Evolutionary conservation across 345 rosid genomes (phyloP), one percentile per base, ranked within the genome.

Genomic region (Isatis tinctoria): DNA sequence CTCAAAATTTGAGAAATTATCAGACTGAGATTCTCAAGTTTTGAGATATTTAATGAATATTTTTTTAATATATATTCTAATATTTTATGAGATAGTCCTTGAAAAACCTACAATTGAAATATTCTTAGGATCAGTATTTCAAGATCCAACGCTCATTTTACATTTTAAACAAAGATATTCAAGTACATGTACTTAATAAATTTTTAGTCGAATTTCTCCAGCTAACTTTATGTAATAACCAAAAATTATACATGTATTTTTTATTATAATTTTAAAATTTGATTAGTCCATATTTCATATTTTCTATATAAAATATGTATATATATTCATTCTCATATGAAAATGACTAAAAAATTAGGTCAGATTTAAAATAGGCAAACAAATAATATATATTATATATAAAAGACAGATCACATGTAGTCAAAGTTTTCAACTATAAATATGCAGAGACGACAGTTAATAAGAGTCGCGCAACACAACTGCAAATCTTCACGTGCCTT

Each of bases 401-500:
- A 60, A 24, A 68, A 68, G 69, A 67, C 36, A 10, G 36, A 75
- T 67, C 68, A 74, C 74, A 68, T 74, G 74, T 41, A 41, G 79
- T 68, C 79, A 68, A 68, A 60, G 33, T 70, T 71, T 71, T 58
- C 52, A 65, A 45, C 73, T 77, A 77, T 77, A 71, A 77, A 71
- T 71, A 77, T 57, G 48, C 43, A 65, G 73, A 65, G 56, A 64
- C 36, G 37, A 65, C 62, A 48, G 62, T 71, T 75, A 14, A 57
- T 40, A 77, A 37, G 60, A 63, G 54, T 57, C 59, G 10, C 62
- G 48, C n/a, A 65, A 58, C 36, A 58, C 37, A 70, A 77, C 76
- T 71, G 67, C 67, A 66, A 58, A 65, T 65, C 36, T 77, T 77
- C 72, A 77, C 80, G 68, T 77, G 80, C 22, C 72, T 69, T 70